Evolutionary conservation across 495 filamentous ascomycete genomes (phyloP).

Genomic region (Pyrenopolyporus hunteri): DNA sequence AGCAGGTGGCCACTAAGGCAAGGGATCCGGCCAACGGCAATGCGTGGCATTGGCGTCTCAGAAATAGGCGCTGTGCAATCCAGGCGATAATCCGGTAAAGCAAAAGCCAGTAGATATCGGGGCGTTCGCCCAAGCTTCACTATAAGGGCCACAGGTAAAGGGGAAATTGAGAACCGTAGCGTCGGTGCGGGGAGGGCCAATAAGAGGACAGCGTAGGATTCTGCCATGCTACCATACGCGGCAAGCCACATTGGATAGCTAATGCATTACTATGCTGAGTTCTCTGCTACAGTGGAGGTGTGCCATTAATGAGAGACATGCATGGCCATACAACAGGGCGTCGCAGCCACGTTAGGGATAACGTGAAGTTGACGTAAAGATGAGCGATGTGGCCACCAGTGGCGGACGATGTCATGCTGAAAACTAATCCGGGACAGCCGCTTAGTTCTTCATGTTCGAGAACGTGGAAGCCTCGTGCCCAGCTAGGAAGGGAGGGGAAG

Average conservation of each 20-base stretch:
- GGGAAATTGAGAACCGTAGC: conserved; percentile 31
- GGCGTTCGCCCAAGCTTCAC: conserved; percentile 8
- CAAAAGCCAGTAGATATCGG: conserved; percentile 2
- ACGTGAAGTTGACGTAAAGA: conserved; percentile 32
- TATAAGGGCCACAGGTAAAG: conserved; percentile 22
- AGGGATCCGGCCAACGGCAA: conserved; percentile 26
- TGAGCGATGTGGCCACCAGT: conserved; percentile 16
- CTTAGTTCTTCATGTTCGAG: conserved; percentile 18
- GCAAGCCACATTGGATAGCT: conserved; percentile 32
- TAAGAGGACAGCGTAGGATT: conserved; percentile 14
- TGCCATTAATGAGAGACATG: conserved; percentile 20
- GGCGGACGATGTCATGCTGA: conserved; percentile 23
- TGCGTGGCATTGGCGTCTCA: conserved; percentile 25
- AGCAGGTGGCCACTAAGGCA: conserved; percentile 25
- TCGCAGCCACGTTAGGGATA: conserved; percentile 32
- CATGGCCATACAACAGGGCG: conserved; percentile 18
- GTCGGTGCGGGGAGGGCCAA: conserved; percentile 37
- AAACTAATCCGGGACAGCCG: neutral
- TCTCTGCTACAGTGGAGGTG: neutral
- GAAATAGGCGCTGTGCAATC: conserved; percentile 14
- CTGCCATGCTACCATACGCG: conserved; percentile 11
- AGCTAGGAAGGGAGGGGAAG: conserved; percentile 7
- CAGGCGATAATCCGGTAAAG: neutral
- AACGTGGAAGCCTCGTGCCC: conserved; percentile 28
- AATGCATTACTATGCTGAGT: neutral